Evolutionary conservation across 345 rosid genomes (phyloP), one percentile per base, ranked within the genome.

Genomic region (Arabis hirsuta): DNA sequence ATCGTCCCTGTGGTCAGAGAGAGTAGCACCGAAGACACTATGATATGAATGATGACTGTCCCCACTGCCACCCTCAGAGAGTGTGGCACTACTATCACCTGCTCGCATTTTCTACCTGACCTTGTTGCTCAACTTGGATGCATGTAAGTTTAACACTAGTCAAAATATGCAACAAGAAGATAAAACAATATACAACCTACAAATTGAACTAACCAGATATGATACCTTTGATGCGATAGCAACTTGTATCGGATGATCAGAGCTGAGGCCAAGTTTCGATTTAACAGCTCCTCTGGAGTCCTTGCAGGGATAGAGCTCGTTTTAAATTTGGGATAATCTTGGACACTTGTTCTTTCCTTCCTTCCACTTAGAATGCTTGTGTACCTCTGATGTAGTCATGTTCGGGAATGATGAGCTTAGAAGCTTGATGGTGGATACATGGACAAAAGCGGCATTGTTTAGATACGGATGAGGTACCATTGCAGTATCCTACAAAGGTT

Each of bases 191-290:
- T 20, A 43, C 59, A 63, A 81, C 73, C 59, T n/a, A 65, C 16
- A 51, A 76, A n/a, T n/a, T n/a, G n/a, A n/a, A n/a, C n/a, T n/a
- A n/a, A 95, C 99, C 90, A 95, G 80, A 80, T 88, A 87, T 14
- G 99, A 84, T 76, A 95, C 81, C 78, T 85, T 91, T n/a, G 96
- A 91, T 9, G 97, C 93, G 78, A 95, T 80, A 55, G 96, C 90
- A 51, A 69, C 64, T 84, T 95, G 99, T 62, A 91, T 69, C 77
- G 99, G 96, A 82, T 95, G n/a, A n/a, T n/a, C n/a, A n/a, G n/a
- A n/a, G n/a, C n/a, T n/a, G 97, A 89, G 88, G 50, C 97, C 97
- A 71, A 95, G 96, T 78, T 88, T 94, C 9, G 85, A 62, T 24
- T 82, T 65, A 67, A 86, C 88, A 27, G 71, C 76, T 55, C 50